Evolutionary conservation across 2,329 filamentous ascomycete species (phyloP), one percentile per base, ranked within the genome.

Genomic region (Macrophomina phaseolina): DNA sequence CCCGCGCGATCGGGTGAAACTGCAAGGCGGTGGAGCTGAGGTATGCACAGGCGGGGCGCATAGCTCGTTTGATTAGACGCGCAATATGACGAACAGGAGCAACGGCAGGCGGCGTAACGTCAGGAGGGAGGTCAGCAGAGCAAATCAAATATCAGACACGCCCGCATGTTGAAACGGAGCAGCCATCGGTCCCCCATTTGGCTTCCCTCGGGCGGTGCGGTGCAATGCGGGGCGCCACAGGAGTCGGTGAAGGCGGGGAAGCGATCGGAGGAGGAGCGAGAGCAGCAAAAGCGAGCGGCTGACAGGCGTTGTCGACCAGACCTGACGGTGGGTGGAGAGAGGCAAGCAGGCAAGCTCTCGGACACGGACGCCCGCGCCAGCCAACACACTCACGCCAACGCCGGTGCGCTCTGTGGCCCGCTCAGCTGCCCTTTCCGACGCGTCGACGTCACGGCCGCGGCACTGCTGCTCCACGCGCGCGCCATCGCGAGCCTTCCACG

Each of bases 361-460:
- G 52, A 55, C 34, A 16, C 16, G 32, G 52, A 8, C 16, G 14
- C 32, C 16, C 14, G 46, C 46, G 46, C n/a, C 46, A 9, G 46
- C 58, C 58, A 62, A 32, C 58, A 45, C 58, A 49, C 40, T 16
- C n/a, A 30, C 34, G 53, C 53, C 40, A 16, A 9, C 34, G 53
- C 53, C n/a, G 60, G 61, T 52, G 46, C 61, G 30, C 61, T 11
- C 46, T 30, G 61, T 53, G 46, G 61, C 48, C 48, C 48, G 61
- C 23, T 9, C 30, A 53, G 32, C 34, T 42, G n/a, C 28, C 23
- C 23, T 23, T 46, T 36, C 30, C 30, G 49, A 45, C 45, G 42
- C 45, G 46, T 49, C 58, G 58, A 62, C 58, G 58, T 62, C 58
- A 62, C 58, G 58, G 42, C 45, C 42, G 45, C 58, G 4, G 40